Base-by-base conservation (phyloP, 352 stramenopile species). In the Lagenidium giganteum region DNA sequence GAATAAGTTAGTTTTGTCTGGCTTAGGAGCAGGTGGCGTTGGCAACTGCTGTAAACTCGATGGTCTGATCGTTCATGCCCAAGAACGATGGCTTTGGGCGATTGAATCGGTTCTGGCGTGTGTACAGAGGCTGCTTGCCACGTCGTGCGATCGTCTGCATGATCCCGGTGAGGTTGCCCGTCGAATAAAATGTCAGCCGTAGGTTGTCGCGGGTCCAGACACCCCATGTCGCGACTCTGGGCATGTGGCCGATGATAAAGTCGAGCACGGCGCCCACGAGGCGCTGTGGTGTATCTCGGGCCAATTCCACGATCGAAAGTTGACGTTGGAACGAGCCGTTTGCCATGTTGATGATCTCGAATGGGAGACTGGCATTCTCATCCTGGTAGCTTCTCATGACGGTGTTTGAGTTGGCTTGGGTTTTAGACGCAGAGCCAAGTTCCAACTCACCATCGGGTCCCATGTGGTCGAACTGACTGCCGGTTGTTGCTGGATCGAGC, bases 281-380 rank as follows among this genome's bases (percentile, higher is more conserved):
- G 6, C 46, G 30, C 1, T 31, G 40, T 12, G 59, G 59, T 8
- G 59, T 68, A 7, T 64, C 50, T 4, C n/a, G 17, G 16, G 54
- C 54, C 40, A 68, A 51, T 35, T 70, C 59, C 20, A 70, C 47
- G 32, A 63, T 38, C 27, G 51, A 66, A 8, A 66, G 44, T 35
- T 70, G 54, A 23, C 60, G 50, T 8, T 42, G 29, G 27, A 62
- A 42, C 1, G 48, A 24, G 16, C 48, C 46, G 6, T 40, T 58
- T 6, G 60, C 55, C 37, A 52, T 60, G 42, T 66, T 51, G 25
- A 68, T 54, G 23, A 64, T 52, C 41, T 68, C 59, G 27, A 70
- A 66, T 26, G 56, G 54, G 18, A 46, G 22, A 5, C 28, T 51
- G 26, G 41, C 32, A 39, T 54, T 62, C 20, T 25, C 8, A 8